Base-by-base conservation (phyloP, 805 yeast species). In the Pichia insulana region DNA sequence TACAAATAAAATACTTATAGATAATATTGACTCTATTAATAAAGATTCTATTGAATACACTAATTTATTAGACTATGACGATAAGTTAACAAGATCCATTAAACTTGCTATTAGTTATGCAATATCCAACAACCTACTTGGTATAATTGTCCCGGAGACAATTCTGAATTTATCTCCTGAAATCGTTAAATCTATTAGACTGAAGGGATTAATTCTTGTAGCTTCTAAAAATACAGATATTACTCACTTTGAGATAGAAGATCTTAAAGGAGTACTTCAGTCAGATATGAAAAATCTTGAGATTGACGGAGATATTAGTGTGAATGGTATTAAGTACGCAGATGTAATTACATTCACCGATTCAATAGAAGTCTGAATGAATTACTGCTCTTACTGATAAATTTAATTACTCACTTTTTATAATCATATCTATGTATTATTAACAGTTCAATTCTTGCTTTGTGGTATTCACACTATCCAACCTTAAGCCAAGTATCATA, bases 31-130 rank as follows among this genome's bases (percentile, higher is more conserved):
- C 43, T 58, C 62, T 9, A 60, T 59, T 35, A 59, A 63, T 42
- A 61, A 59, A 45, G 62, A 64, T 38, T 62, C 67, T 1, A 53
- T 57, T 3, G 59, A 59, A 13, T 63, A 55, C 37, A 50, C 53
- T 22, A 59, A 55, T 43, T 62, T 59, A 41, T 39, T 61, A 27
- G 58, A 58, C 18, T 55, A 57, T 44, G 64, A 64, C 39, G 74
- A 71, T 40, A 55, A 59, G 63, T 67, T 67, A 60, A 73, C 82
- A 7, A 65, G 88, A 48, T 80, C 92, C 1, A 70, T 90, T 40
- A 84, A 84, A 53, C 87, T 86, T 50, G 95, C 94, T 2, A 77
- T 88, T 1, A 72, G 72, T 40, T 88, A 86, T 58, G 89, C 96
- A 0, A 71, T 80, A 3, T 70, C 73, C 44, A 92, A 92, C 57